Evolutionary conservation across 2,329 filamentous ascomycete species (phyloP).

Genomic region (Didymella lethalis): DNA sequence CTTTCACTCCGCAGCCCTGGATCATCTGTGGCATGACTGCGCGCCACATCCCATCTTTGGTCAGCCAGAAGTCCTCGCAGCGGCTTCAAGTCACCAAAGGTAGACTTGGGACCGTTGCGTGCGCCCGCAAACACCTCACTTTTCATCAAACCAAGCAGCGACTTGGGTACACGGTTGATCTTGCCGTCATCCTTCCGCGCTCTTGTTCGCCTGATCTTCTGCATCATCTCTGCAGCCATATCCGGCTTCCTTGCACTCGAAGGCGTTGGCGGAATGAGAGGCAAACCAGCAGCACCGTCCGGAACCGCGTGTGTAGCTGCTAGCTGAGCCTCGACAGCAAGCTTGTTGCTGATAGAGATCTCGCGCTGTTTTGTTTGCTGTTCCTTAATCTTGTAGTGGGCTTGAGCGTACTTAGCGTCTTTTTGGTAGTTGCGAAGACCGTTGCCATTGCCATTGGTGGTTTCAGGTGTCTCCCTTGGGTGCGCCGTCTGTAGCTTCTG

Average conservation of each 20-base stretch:
- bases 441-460: constrained; percentile 21
- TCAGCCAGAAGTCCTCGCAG: not conserved
- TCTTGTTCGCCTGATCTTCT: constrained; percentile 15
- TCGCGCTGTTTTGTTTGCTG: constrained; percentile 38
- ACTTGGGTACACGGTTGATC: constrained; percentile 30
- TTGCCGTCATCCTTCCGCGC: constrained; percentile 6
- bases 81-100: not conserved
- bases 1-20: not conserved
- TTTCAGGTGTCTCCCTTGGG: constrained; percentile 34
- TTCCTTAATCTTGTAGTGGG: constrained; percentile 25
- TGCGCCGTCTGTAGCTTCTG: constrained; percentile 30
- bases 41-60: not conserved
- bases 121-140: constrained; percentile 32
- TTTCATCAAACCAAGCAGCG: constrained; percentile 32
- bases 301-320: constrained; percentile 21
- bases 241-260: constrained; percentile 14
- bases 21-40: not conserved
- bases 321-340: constrained; percentile 36
- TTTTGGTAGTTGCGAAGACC: constrained; percentile 40
- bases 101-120: not conserved
- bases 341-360: constrained; percentile 36
- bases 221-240: constrained; percentile 20
- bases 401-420: constrained; percentile 34
- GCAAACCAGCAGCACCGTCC: constrained; percentile 26
- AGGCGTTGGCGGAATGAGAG: constrained; percentile 39